Evolutionary conservation across 192 early-diverging fungal species (phyloP), one percentile per base, ranked within the genome.

Genomic region (Pilobolus umbonatus): DNA sequence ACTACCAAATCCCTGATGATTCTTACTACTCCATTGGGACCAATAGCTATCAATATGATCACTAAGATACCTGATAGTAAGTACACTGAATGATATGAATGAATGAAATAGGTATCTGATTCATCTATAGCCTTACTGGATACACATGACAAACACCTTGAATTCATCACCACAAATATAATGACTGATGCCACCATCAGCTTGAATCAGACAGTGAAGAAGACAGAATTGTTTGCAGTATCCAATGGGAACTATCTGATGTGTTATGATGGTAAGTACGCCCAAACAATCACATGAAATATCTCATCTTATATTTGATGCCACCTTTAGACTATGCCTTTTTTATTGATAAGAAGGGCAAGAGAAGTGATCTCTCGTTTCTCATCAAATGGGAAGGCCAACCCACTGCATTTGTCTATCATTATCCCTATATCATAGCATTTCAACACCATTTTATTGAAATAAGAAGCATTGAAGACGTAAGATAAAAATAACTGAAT

Each of bases 361-460:
- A 84, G 47, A 75, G 90, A 29, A 77, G 86, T 38, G 65, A 85
- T 6, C 71, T 68, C 14, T 80, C 90, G 45, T 91, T 82, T 79
- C 76, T 91, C 31, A 87, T 98, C 40, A 71, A 89, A 55, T 98
- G 94, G 94, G 84, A 85, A 30, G 95, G 95, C 1, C 67, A 72
- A 1, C 93, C 95, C 7, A 83, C 80, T 22, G 77, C 86, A 42
- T 98, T 92, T 75, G 87, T 89, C 35, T 81, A 85, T n/a, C 64
- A 78, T 7, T 75, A 88, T 38, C 93, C 92, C 28, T 94, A 93
- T 67, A 71, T 98, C 19, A 74, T 96, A 50, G 94, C 95, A 0
- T 98, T 92, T 72, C 93, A 96, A 44, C 77, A 84, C 12, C 81
- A 76, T 24, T 93, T 96, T 61, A 91, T 98, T 62, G 96, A 98